Base-by-base conservation (phyloP, 2,329 filamentous ascomycete species). In the Claviceps citrina region DNA sequence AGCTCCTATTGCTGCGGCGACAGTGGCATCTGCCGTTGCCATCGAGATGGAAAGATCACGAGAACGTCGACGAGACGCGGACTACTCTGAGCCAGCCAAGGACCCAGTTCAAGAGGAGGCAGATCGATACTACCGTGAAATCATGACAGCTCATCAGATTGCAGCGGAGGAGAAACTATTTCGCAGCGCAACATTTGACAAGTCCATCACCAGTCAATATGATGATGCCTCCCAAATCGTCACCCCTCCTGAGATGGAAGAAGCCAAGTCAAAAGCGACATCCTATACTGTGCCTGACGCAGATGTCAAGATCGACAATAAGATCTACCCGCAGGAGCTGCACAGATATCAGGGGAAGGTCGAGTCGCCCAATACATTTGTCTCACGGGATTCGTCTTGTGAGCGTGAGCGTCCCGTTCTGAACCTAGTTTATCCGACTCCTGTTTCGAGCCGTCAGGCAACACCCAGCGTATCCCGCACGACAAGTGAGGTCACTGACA, bases 401-500 rank as follows among this genome's bases (percentile, higher is more conserved):
- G 69, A 73, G 52, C 61, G 70, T 36, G 64, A 72, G 37, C 61
- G 76, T 4, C 76, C 76, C 1, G 51, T 76, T 43, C 56, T 81
- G 24, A 78, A 77, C 48, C 53, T 81, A 32, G 70, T 80, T 36
- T 64, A 65, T 28, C 76, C 76, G 15, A 80, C 76, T 1, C 76
- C 76, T 7, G 50, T 55, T 7, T 61, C 51, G 3, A 62, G 59
- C 36, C 59, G 58, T 6, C 48, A 51, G 22, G 46, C 66, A 8
- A 71, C 73, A 1, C 74, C 74, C 1, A 45, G 47, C 5, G 50
- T 40, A 13, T 52, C 4, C 1, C 31, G 37, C 12, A 25, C n/a
- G 9, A 27, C 36, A 31, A 40, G 30, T 16, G 40, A 42, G 26
- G 33, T 32, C 6, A 33, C 13, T n/a, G 13, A 38, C 9, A 34